Evolutionary conservation across 768 basidiomycete species (phyloP), one percentile per base, ranked within the genome.

Genomic region (Tephrocybe sp.): DNA sequence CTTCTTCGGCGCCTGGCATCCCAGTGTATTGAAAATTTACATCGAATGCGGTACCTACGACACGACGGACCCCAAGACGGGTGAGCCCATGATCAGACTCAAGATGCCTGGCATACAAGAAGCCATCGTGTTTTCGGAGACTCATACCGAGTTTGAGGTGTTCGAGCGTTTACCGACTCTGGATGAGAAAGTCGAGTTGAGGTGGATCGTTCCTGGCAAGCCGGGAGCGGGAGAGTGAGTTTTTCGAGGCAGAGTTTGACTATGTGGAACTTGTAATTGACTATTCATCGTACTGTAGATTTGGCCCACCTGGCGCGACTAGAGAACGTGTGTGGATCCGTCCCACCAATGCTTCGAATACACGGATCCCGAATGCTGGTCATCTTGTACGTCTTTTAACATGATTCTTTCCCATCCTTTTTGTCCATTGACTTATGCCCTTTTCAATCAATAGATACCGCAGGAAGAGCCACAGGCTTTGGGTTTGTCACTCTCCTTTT

Each of bases 1-100:
- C 0, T 92, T 91, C 74, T 94, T 92, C 63, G 56, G 59, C 2
- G 66, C 73, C 1, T 92, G 90, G 91, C 74, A 91, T 60, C 79
- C 81, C 0, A 75, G 71, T 0, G 81, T 79, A 3, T 70, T 92
- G 22, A 66, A 71, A 31, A 47, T 71, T 16, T 91, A 91, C 59
- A 66, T 88, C 47, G 74, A 84, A 23, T 73, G 79, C 50, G 88
- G 75, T 3, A 67, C 86, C 4, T 70, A 73, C 53, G 66, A 56
- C 31, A 67, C 52, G 45, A 64, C 44, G 2, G 65, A 69, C 40
- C 57, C 64, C 3, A 16, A 27, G 18, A 38, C 57, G 3, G 60
- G 59, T 8, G 55, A 59, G 13, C 73, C 75, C 0, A 66, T 70
- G 1, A 74, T 82, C 9, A 71, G 62, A 36, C 77, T 92, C 33